These are phyloP conservation scores for Styphnolobium japonicum DNA, from an alignment of 306 rosid genomes.

Conservation along the genomic window DNA sequence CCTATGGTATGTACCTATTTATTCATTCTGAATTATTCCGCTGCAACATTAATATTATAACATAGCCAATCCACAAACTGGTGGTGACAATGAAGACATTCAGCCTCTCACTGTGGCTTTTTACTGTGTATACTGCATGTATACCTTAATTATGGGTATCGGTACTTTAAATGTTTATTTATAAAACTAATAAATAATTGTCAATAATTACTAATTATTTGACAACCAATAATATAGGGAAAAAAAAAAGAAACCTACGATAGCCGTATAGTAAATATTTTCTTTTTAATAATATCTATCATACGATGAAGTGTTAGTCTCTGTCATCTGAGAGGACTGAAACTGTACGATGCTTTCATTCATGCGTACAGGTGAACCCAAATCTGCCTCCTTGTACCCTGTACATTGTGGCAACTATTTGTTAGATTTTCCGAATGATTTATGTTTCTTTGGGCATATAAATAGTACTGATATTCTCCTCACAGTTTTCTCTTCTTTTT, in stretches of 20 bases:
- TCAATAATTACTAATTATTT: no score
- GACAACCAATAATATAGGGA: no score
- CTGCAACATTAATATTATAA: conserved; percentile 21
- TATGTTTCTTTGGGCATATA: background rate
- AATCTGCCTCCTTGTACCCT: background rate
- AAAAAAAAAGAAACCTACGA: no score
- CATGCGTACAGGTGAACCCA: background rate
- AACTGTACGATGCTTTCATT: background rate
- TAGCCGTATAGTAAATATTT: no score
- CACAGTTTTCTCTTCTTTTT: background rate
- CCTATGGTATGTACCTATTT: conserved; percentile 5
- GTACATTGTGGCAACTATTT: background rate
- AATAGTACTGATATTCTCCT: background rate
- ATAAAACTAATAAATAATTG: no score
- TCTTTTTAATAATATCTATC: background rate
- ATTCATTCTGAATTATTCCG: conserved; percentile 31
- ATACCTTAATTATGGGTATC: background rate
- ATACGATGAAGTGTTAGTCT: background rate
- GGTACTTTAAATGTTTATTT: no score
- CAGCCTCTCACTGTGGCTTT: background rate
- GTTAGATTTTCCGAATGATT: background rate
- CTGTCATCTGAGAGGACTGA: background rate
- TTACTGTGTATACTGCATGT: background rate
- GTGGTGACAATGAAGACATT: conserved; percentile 28
- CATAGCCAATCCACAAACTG: conserved; percentile 23